These are phyloP conservation scores for Hypomyces rosellus DNA, from an alignment of 2,329 filamentous ascomycete species.

Conservation along the genomic window DNA sequence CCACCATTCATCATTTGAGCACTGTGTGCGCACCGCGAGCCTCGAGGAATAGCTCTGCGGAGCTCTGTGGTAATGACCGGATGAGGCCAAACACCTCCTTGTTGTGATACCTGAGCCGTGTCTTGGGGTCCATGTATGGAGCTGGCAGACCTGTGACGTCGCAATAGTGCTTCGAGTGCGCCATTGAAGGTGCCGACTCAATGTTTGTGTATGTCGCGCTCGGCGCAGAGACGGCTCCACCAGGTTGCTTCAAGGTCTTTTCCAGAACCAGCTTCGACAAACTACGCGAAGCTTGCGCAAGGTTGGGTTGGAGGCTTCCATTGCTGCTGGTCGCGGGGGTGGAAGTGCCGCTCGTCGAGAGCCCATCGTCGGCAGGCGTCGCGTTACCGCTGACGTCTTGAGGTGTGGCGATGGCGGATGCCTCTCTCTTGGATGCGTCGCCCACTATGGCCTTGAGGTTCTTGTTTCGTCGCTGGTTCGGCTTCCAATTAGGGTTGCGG, in stretches of 20 bases:
- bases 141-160: constrained; percentile 92
- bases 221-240: constrained; percentile 43
- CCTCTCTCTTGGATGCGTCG: constrained; percentile 81
- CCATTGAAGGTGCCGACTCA: constrained; percentile 84
- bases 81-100: constrained; percentile 85
- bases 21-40: constrained; percentile 88
- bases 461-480: constrained; percentile 94
- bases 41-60: constrained; percentile 82
- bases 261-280: constrained; percentile 84
- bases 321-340: constrained; percentile 43
- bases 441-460: constrained; percentile 95
- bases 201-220: constrained; percentile 92
- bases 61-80: constrained; percentile 70
- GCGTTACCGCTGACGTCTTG: constrained; percentile 70
- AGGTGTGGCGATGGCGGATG: constrained; percentile 74
- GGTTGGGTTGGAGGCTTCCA: constrained; percentile 53
- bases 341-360: constrained; percentile 52
- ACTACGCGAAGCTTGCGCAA: constrained; percentile 83
- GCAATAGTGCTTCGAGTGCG: constrained; percentile 83
- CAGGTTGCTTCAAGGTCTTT: constrained; percentile 55
- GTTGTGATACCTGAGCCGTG: constrained; percentile 85
- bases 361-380: constrained; percentile 53
- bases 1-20: constrained; percentile 58
- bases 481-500: constrained; percentile 84
- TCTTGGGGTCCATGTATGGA: constrained; percentile 92